These are phyloP conservation scores for Cladobotryum protrusum DNA, from an alignment of 2,329 filamentous ascomycete species.

Conservation along the genomic window DNA sequence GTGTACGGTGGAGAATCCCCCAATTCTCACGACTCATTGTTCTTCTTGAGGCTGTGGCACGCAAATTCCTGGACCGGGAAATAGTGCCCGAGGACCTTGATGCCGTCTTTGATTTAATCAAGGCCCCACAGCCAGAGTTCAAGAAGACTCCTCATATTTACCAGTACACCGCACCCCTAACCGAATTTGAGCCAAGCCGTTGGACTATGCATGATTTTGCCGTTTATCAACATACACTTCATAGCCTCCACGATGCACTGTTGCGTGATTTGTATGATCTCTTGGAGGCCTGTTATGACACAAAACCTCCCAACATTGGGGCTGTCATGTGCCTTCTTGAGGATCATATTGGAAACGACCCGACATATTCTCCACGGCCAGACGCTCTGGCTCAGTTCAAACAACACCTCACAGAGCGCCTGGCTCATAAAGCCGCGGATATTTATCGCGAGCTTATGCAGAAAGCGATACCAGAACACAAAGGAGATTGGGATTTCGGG, in stretches of 20 bases:
- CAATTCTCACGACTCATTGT: conserved; percentile 72
- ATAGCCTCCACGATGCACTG: conserved; percentile 70
- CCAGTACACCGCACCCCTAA: conserved; percentile 43
- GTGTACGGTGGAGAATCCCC: conserved; percentile 82
- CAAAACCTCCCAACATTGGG: conserved; percentile 76
- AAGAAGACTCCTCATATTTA: conserved; percentile 57
- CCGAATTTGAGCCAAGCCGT: conserved; percentile 50
- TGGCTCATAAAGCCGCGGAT: conserved; percentile 68
- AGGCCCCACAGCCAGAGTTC: conserved; percentile 60
- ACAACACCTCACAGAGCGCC: conserved; percentile 62
- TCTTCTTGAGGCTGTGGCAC: conserved; percentile 76
- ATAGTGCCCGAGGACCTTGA: conserved; percentile 77
- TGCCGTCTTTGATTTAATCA: conserved; percentile 73
- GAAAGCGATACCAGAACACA: conserved; percentile 69
- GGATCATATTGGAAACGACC: conserved; percentile 74
- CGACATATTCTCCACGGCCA: conserved; percentile 62
- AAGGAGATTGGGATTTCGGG: conserved; percentile 82
- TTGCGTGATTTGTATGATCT: conserved; percentile 81
- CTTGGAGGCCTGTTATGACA: conserved; percentile 83
- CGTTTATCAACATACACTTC: conserved; percentile 68
- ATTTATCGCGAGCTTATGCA: conserved; percentile 76
- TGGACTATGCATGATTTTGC: conserved; percentile 67
- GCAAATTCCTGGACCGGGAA: conserved; percentile 80
- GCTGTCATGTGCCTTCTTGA: conserved; percentile 75
- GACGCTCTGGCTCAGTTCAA: conserved; percentile 69